phyloP scores from a whole-genome alignment of 2,329 filamentous ascomycete species.

The Colletotrichum simmondsii region DNA sequence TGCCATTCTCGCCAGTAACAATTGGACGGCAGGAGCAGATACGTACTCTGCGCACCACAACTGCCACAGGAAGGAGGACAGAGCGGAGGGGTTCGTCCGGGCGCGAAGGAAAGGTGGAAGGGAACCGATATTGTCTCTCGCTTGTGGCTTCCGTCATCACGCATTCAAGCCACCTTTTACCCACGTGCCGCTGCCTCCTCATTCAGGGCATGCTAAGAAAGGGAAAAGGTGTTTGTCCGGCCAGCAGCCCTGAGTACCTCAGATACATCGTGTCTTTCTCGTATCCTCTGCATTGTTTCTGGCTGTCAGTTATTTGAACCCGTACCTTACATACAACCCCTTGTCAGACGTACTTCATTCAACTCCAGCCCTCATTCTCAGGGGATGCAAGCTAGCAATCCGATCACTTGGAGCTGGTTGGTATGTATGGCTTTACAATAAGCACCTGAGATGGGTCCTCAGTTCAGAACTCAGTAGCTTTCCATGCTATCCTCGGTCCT shows the following conservation, averaged over 20 bases:
- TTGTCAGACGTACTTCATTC: no score
- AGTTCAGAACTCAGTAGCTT: no score
- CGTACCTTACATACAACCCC: no score
- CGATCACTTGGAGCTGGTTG: no score
- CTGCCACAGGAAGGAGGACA: background rate
- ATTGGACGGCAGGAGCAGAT: background rate
- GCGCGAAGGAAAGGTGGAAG: background rate
- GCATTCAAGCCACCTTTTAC: background rate
- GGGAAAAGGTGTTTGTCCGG: background rate
- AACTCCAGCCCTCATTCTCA: no score
- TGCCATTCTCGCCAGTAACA: background rate
- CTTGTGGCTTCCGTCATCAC: background rate
- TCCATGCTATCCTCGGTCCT: no score
- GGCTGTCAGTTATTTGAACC: no score
- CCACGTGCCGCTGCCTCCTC: background rate
- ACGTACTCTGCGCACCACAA: background rate
- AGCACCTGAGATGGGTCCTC: no score
- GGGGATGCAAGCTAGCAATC: no score
- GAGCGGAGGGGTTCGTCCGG: constrained; percentile 18
- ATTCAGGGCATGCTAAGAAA: background rate
- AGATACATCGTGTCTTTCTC: background rate
- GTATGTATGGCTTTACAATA: no score
- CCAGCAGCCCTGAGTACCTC: background rate
- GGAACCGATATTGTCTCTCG: background rate
- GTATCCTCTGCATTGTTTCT: background rate